A percentile compares a stretch with the other conserved stretches of the same genome.
Conservation (phyloP, 2,329 filamentous ascomycete genomes). For the Dryadomyces sulphureus region DNA sequence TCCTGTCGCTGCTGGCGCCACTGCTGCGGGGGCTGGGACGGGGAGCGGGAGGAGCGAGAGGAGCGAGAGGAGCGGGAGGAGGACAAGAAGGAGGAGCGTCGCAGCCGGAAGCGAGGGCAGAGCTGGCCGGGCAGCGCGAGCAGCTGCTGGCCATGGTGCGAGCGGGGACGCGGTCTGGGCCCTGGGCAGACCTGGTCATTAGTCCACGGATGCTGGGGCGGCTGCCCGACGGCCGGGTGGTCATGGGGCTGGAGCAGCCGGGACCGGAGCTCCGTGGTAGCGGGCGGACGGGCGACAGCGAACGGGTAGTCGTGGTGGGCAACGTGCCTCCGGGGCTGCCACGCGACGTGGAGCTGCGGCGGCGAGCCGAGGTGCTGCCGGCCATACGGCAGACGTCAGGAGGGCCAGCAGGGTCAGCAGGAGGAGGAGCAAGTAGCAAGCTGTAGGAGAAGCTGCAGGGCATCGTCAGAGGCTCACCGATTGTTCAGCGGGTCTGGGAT, state of each 20-base stretch:
- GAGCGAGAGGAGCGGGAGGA: slow-evolving; percentile 15
- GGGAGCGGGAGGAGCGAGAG: not conserved
- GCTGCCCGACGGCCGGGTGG: slow-evolving; percentile 29
- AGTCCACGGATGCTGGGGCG: slow-evolving; percentile 32
- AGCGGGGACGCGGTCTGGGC: slow-evolving; percentile 11
- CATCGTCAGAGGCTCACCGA: not conserved
- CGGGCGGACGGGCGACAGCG: slow-evolving; percentile 38
- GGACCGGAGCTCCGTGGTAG: slow-evolving; percentile 36
- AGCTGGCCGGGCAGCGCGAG: not conserved
- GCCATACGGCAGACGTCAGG: too few relatives aligned
- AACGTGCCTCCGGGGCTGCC: slow-evolving; percentile 34
- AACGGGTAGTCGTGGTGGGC: slow-evolving; percentile 42
- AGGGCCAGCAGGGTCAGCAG: too few relatives aligned
- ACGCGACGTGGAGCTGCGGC: slow-evolving; percentile 35
- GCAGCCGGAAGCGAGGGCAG: too few relatives aligned
- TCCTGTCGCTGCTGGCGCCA: slow-evolving; percentile 43
- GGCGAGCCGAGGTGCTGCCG: slow-evolving; percentile 24
- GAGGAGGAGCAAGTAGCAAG: not conserved
- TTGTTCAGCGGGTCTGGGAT: not conserved
- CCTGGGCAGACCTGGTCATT: slow-evolving; percentile 48
- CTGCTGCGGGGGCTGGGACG: slow-evolving; percentile 25
- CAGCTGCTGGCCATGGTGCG: not conserved
- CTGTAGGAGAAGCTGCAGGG: not conserved
- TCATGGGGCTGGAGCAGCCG: slow-evolving; percentile 43
- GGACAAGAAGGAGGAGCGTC: not conserved